These are phyloP conservation scores for Musa acuminata DNA, from an alignment of 176 grass and related monocot species.

Conservation along the genomic window DNA sequence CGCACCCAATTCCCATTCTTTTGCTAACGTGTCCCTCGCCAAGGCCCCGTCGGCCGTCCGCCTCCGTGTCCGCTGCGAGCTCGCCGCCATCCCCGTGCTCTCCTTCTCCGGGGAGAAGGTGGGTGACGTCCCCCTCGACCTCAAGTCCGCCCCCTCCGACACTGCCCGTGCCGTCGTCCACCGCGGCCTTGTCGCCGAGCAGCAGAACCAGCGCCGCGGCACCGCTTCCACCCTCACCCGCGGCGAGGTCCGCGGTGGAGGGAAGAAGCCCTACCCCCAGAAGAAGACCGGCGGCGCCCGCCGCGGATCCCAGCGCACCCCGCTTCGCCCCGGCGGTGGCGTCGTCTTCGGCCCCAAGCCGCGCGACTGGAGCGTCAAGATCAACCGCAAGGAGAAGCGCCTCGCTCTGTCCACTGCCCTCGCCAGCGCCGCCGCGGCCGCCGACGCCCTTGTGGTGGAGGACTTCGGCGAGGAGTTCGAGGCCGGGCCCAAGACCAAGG, in stretches of 20 bases:
- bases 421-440: slow-evolving; percentile 57
- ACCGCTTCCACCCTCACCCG: slow-evolving; percentile 94
- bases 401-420: slow-evolving; percentile 87
- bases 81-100: slow-evolving; percentile 63
- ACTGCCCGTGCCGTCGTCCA: slow-evolving; percentile 86
- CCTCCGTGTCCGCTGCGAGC: slow-evolving; percentile 46
- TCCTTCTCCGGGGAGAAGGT: slow-evolving; percentile 73
- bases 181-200: slow-evolving; percentile 78
- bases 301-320: slow-evolving; percentile 67
- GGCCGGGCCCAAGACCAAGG: slow-evolving; percentile 17
- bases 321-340: slow-evolving; percentile 84
- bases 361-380: slow-evolving; percentile 95
- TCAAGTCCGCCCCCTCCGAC: slow-evolving; percentile 56
- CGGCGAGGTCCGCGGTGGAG: slow-evolving; percentile 65
- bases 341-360: slow-evolving; percentile 96
- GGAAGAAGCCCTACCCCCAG: slow-evolving; percentile 83
- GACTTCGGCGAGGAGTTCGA: slow-evolving; percentile 39
- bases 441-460: slow-evolving; percentile 77
- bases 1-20: neutral
- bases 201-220: slow-evolving; percentile 82
- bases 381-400: slow-evolving; percentile 99
- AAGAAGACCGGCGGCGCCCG: slow-evolving; percentile 86
- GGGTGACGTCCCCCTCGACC: slow-evolving; percentile 53
- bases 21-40: neutral
- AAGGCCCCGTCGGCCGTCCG: neutral